These are phyloP conservation scores for Ampelomyces quisqualis DNA, from an alignment of 2,329 filamentous ascomycete genomes.

Conservation along the genomic window DNA sequence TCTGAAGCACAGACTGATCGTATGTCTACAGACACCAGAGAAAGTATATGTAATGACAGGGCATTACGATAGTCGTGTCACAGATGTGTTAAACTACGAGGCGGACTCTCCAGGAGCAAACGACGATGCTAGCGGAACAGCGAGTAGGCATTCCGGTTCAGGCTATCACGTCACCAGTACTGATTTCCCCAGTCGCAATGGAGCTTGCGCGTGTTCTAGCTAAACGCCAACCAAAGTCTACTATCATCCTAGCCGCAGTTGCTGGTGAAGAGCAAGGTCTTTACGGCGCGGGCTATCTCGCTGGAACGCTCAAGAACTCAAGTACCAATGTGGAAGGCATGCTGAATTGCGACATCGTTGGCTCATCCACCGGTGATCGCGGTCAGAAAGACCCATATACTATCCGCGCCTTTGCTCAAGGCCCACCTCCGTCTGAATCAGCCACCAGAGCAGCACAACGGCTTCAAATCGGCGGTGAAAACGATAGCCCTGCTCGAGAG, in stretches of 20 bases:
- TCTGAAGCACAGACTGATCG: no score
- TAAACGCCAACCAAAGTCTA: slow-evolving; percentile 51
- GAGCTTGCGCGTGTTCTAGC: slow-evolving; percentile 58
- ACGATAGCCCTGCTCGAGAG: slow-evolving; percentile 57
- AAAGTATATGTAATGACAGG: slow-evolving; percentile 57
- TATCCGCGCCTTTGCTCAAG: slow-evolving; percentile 58
- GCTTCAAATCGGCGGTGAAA: slow-evolving; percentile 50
- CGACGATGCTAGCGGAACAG: slow-evolving; percentile 59
- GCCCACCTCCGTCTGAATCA: slow-evolving; percentile 50
- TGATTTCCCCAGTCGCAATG: slow-evolving; percentile 47
- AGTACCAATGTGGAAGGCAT: slow-evolving; percentile 59
- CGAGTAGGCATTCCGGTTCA: slow-evolving; percentile 36
- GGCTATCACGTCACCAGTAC: neutral
- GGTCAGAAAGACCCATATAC: slow-evolving; percentile 53
- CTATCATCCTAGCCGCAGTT: slow-evolving; percentile 58
- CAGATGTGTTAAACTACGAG: slow-evolving; percentile 54
- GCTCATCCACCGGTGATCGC: slow-evolving; percentile 51
- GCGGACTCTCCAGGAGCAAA: slow-evolving; percentile 59
- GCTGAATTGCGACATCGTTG: slow-evolving; percentile 61
- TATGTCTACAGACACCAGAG: slow-evolving; percentile 49
- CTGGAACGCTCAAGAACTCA: slow-evolving; percentile 54
- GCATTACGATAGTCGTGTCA: slow-evolving; percentile 57
- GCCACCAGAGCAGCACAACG: slow-evolving; percentile 41
- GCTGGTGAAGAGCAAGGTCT: slow-evolving; percentile 61
- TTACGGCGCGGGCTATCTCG: slow-evolving; percentile 55